Base-by-base conservation (phyloP, 2,329 filamentous ascomycete genomes). In the Clonostachys solani region DNA sequence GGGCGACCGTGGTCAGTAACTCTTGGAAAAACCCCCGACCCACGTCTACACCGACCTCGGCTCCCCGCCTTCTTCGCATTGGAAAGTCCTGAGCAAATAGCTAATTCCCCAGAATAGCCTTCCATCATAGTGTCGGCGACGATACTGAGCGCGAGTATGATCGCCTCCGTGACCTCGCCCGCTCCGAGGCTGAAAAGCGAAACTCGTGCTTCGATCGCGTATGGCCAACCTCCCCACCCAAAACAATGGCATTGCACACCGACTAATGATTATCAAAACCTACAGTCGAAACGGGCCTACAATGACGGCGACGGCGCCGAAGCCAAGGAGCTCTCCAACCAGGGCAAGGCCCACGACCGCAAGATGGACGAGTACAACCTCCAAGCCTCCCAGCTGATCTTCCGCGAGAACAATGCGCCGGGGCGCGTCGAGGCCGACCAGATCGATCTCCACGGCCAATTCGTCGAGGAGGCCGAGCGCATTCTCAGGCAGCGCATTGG, bases 401-500 rank as follows among this genome's bases (percentile, higher is more conserved):
- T 99, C 74, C 86, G 91, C 38, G 90, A 92, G 71, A 96, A 96
- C 74, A 97, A 97, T 64, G 84, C 88, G 17, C 66, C 75, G 4
- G 88, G 83, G 16, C 83, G 86, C 51, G 86, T 95, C 10, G 78
- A 81, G 15, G 74, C 75, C 38, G 92, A 97, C 67, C 90, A 87
- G 9, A 92, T 99, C 57, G 94, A 99, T 69, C 76, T 99, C 43
- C 94, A 99, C 66, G 94, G 94, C 4, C 87, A 95, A 62, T 96
- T 87, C 60, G 92, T 96, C 49, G 89, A 96, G 64, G 94, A 97
- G 72, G 94, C 94, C 6, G 91, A 96, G 73, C 81, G 89, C 53
- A 94, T 96, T 48, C 74, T 97, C 18, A 89, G 92, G 70, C 77
- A 89, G 67, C 80, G 94, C 55, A 95, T 99, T 60, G 81, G 82